phyloP scores from a whole-genome alignment of 768 basidiomycete genomes.

The Macrolepiota dolichaula region DNA sequence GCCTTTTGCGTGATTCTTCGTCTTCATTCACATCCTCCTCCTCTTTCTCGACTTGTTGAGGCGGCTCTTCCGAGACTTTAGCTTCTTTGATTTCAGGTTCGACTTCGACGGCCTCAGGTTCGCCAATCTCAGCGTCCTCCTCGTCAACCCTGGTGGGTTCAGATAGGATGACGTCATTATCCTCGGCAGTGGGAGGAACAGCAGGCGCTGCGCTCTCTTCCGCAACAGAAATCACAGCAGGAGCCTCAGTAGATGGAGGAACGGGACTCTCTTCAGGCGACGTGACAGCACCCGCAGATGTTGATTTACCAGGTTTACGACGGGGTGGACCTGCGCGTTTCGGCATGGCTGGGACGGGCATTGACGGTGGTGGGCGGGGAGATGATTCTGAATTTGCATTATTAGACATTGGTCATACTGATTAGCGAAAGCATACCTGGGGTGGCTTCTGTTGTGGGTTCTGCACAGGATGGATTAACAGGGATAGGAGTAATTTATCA shows the following conservation, averaged over 20 bases:
- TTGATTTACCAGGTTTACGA: conserved; percentile 36
- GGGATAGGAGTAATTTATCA: background rate
- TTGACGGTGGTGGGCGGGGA: conserved; percentile 43
- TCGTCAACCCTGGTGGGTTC: background rate
- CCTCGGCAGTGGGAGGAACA: background rate
- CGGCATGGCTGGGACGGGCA: conserved; percentile 75
- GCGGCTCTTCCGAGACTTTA: conserved; percentile 14
- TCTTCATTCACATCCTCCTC: conserved; percentile 34
- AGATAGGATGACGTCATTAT: conserved; percentile 1
- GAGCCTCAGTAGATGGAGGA: background rate
- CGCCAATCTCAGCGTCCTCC: background rate
- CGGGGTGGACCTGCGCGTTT: conserved; percentile 75
- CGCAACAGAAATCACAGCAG: background rate
- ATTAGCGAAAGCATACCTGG: background rate
- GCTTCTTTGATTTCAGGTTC: background rate
- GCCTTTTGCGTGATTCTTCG: conserved; percentile 50
- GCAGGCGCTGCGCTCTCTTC: background rate
- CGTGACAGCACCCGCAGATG: background rate
- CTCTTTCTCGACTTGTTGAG: conserved; percentile 2
- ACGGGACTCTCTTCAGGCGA: conserved; percentile 3
- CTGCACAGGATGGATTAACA: background rate
- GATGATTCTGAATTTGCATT: conserved; percentile 15
- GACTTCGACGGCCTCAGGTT: background rate
- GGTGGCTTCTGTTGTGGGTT: background rate
- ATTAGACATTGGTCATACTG: background rate